phyloP scores from a whole-genome alignment of 192 early-diverging fungal species.

The Powellomyces hirtus region DNA sequence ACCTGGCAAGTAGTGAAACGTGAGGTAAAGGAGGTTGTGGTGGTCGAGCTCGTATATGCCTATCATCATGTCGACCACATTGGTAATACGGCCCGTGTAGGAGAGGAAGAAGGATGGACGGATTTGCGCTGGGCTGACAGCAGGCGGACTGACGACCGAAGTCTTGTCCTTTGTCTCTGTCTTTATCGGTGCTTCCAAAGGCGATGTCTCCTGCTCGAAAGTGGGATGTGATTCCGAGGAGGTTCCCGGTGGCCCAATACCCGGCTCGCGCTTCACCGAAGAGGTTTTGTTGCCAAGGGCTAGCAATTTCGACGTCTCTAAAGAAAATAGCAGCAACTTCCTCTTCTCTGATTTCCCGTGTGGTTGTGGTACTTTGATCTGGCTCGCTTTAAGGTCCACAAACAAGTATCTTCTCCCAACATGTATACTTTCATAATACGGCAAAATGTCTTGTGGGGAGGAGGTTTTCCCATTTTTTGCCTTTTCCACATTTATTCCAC shows the following conservation, averaged over 20 bases:
- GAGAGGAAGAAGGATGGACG: constrained; percentile 8
- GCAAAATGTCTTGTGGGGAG: constrained; percentile 16
- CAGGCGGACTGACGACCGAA: no score
- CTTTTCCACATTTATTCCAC: no score
- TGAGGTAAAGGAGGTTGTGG: constrained; percentile 9
- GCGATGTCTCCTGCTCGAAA: not conserved
- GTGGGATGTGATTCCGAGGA: not conserved
- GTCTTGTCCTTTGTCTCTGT: not conserved
- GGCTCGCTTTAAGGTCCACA: not conserved
- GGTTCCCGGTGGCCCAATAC: not conserved
- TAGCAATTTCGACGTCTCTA: constrained; percentile 8
- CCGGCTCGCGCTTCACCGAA: not conserved
- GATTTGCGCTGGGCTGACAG: no score
- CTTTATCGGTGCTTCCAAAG: not conserved
- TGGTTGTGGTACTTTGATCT: not conserved
- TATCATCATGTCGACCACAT: not conserved
- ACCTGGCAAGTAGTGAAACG: constrained; percentile 9
- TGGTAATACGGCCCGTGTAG: constrained; percentile 19
- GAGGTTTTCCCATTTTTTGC: no score
- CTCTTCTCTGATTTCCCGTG: not conserved
- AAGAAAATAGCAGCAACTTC: constrained; percentile 16
- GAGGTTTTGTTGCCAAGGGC: not conserved
- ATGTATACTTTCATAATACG: constrained; percentile 13
- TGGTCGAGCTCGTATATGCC: constrained; percentile 30
- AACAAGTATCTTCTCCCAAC: constrained; percentile 15